phyloP scores from a whole-genome alignment of 1,139 yeast species.

The Nakaseomyces nivariensis region DNA sequence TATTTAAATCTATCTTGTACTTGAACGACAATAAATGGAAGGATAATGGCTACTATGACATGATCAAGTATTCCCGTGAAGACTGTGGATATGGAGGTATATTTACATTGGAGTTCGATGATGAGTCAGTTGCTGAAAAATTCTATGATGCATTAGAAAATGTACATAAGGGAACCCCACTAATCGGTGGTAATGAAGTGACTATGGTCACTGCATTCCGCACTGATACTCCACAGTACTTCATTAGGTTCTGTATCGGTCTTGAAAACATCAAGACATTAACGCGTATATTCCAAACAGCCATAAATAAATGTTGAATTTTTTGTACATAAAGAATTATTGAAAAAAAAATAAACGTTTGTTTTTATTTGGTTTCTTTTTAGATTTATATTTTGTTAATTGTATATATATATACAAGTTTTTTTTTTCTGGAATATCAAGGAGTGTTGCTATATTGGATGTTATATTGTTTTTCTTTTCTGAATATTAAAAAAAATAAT shows the following conservation, averaged over 20 bases:
- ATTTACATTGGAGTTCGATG: conserved; percentile 63
- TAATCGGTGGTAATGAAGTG: conserved; percentile 71
- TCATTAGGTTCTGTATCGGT: conserved; percentile 82
- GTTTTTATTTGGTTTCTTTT: not conserved
- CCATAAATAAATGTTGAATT: conserved; percentile 33
- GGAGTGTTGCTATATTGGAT: too few relatives aligned
- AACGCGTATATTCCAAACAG: conserved; percentile 38
- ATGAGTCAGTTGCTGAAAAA: conserved; percentile 53
- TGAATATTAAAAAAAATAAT: too few relatives aligned
- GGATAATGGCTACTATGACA: conserved; percentile 59
- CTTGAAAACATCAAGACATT: conserved; percentile 41
- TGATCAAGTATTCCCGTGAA: conserved; percentile 41
- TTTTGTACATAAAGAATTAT: too few relatives aligned
- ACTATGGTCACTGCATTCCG: conserved; percentile 52
- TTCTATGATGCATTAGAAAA: conserved; percentile 78
- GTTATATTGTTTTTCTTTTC: too few relatives aligned
- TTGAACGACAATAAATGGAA: conserved; percentile 35
- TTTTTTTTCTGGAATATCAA: too few relatives aligned
- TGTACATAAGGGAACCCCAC: conserved; percentile 86
- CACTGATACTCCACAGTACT: conserved; percentile 63
- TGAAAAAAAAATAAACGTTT: too few relatives aligned
- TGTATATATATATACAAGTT: conserved; percentile 2
- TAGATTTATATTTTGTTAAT: not conserved
- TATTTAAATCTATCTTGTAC: conserved; percentile 58
- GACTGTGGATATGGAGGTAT: conserved; percentile 92